Base-by-base conservation (phyloP, 805 yeast genomes). In the Wickerhamomyces mucosus region DNA sequence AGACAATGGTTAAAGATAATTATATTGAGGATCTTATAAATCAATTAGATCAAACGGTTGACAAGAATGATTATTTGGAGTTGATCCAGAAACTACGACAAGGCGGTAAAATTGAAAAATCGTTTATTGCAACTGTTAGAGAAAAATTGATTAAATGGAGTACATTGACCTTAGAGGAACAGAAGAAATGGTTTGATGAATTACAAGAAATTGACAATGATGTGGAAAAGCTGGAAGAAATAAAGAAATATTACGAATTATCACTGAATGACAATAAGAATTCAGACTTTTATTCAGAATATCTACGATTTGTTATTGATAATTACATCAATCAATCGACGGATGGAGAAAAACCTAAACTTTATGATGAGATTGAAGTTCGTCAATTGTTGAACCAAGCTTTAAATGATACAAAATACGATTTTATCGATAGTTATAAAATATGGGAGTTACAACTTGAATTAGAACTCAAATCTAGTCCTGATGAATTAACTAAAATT, bases 401-500 rank as follows among this genome's bases (percentile, higher is more conserved):
- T 23, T n/a, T 23, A 14, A 4, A 15, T 9, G n/a, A 18, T 8
- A 13, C 22, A 4, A 18, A 18, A 12, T 27, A 18, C 18, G 29
- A 39, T 11, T 39, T 39, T 13, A 13, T 21, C 11, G 9, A 18
- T 11, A 26, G 45, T 19, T 26, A 29, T n/a, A 12, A 21, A 15
- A 7, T 36, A 13, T 28, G 23, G 15, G 10, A 12, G 18, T 7
- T 31, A 22, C 6, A 11, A 26, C 4, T 29, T 7, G 19, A 31
- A 7, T 10, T 15, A 7, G 8, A 18, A 1, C 21, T 19, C 8
- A 19, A 11, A 19, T 11, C 10, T 19, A 19, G 11, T 21, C n/a
- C 11, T 6, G 2, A 16, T 23, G 13, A 11, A n/a, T 6, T 13
- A 6, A 15, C 10, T 7, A 15, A 15, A 16, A 2, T 27, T 8